Percentiles rank a stretch among this genome's conserved stretches.
phyloP scores from a whole-genome alignment of 1,284 basidiomycete species.

The Ceratobasidium sp. region DNA sequence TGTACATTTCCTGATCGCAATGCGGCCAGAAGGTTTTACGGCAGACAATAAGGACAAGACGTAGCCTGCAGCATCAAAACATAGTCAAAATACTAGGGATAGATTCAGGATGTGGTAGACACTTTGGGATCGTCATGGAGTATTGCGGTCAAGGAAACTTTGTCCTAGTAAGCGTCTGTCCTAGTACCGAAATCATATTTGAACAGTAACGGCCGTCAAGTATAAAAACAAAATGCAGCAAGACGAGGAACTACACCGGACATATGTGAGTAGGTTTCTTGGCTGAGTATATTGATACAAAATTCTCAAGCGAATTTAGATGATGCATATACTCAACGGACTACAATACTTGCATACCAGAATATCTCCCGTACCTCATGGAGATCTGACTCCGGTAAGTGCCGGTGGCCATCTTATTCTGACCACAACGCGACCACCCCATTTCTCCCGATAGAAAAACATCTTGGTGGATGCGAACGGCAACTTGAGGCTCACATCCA shows the following conservation, averaged over 20 bases:
- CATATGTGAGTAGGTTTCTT: neutral
- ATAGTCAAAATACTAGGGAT: slow-evolving; percentile 17
- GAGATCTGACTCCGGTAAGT: slow-evolving; percentile 38
- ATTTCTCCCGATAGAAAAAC: slow-evolving; percentile 6
- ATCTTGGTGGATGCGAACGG: slow-evolving; percentile 22
- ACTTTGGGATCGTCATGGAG: slow-evolving; percentile 5
- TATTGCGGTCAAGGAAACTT: slow-evolving; percentile 24
- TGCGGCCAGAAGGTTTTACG: neutral
- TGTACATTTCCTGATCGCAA: neutral
- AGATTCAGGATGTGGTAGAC: slow-evolving; percentile 5
- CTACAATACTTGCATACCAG: slow-evolving; percentile 19
- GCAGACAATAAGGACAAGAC: neutral
- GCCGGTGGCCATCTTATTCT: neutral
- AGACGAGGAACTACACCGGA: slow-evolving; percentile 2
- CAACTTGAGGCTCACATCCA: slow-evolving; percentile 9
- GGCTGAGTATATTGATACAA: too few species aligned
- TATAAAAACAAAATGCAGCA: slow-evolving; percentile 27
- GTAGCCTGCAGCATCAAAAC: slow-evolving; percentile 18
- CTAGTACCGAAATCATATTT: neutral
- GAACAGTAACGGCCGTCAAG: neutral
- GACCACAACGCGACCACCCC: neutral
- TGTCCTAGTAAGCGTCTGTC: neutral
- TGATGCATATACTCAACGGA: slow-evolving; percentile 8
- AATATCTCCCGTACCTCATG: neutral
- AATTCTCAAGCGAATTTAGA: too few species aligned